A percentile compares a stretch with the other conserved stretches of the same genome.
These are phyloP conservation scores for Sporisorium scitamineum DNA, from an alignment of 1,284 basidiomycete species.

Conservation along the genomic window DNA sequence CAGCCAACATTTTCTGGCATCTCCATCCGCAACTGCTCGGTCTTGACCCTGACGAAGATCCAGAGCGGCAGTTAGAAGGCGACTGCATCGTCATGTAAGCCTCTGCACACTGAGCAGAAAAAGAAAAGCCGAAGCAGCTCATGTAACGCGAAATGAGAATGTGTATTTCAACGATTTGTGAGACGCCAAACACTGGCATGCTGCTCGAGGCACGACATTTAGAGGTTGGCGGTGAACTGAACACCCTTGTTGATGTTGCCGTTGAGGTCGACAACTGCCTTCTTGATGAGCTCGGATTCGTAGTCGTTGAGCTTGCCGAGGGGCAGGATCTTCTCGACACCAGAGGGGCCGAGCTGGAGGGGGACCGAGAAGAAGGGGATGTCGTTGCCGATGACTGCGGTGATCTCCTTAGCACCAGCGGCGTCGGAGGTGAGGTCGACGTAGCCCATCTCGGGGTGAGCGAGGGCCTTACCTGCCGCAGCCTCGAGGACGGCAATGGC, in stretches of 20 bases:
- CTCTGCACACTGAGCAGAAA: not conserved
- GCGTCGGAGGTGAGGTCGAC: constrained; percentile 64
- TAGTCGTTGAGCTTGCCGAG: constrained; percentile 72
- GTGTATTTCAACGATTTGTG: constrained; percentile 1
- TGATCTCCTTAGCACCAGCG: constrained; percentile 60
- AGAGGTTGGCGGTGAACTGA: constrained; percentile 54
- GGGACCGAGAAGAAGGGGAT: constrained; percentile 67
- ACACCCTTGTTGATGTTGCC: constrained; percentile 73
- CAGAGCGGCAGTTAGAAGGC: not conserved
- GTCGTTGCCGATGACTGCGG: constrained; percentile 58
- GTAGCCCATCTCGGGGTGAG: constrained; percentile 63
- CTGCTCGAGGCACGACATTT: not conserved
- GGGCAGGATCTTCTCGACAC: constrained; percentile 73
- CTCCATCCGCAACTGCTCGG: constrained; percentile 15
- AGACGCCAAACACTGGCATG: not conserved
- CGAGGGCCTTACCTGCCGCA: constrained; percentile 56
- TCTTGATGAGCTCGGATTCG: constrained; percentile 72
- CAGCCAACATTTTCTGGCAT: constrained; percentile 12
- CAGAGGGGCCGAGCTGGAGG: constrained; percentile 67
- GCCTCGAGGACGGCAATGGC: constrained; percentile 65
- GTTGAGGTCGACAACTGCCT: constrained; percentile 72
- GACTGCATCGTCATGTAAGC: constrained; percentile 12
- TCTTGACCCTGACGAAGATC: constrained; percentile 2
- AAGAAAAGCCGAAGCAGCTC: not conserved
- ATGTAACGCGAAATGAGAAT: too few species aligned